Evolutionary conservation across 1,284 basidiomycete species (phyloP), one percentile per base, ranked within the genome.

Genomic region (Trichosporon asahii): DNA sequence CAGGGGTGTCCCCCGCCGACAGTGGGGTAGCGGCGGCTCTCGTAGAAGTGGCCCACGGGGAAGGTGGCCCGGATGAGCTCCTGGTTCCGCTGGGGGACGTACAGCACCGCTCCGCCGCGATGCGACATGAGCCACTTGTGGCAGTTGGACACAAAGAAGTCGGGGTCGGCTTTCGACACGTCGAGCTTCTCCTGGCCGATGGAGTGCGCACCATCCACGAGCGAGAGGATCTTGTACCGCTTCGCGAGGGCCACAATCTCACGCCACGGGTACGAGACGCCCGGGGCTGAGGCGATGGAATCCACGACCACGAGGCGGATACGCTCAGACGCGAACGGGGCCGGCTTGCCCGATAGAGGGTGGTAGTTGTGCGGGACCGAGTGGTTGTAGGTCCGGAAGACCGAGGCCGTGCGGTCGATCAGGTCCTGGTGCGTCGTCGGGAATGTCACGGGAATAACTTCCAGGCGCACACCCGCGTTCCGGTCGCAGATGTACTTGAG

Each of bases 121-220:
- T 93, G 92, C 5, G 76, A 73, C 76, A 79, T 76, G 2, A 94
- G 83, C 93, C 93, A 94, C 80, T 94, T 95, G 84, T 94, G 91
- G 74, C 89, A 90, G 78, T 93, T 93, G 88, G 91, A 90, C 21
- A 91, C 85, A 88, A 89, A 93, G 79, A 94, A 94, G 81, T 95
- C 93, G 9, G 91, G 90, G 70, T 86, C 84, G 0, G 85, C 83
- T 65, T 85, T 83, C 9, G 85, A 85, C 61, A 94, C 75, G 78
- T 93, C 86, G 67, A 93, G 75, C 33, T 75, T 73, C 23, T 78
- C 70, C 73, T 84, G 83, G 33, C 93, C 93, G 63, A 95, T 89
- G 3, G 89, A 89, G 79, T 96, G 94, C 0, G 94, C 94, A 0
- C 86, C 94, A 76, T 97, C 94, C 15, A 97, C 82, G 18, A 95